Conservation (phyloP, 2,329 filamentous ascomycete species). For the Claviceps digitariae region DNA sequence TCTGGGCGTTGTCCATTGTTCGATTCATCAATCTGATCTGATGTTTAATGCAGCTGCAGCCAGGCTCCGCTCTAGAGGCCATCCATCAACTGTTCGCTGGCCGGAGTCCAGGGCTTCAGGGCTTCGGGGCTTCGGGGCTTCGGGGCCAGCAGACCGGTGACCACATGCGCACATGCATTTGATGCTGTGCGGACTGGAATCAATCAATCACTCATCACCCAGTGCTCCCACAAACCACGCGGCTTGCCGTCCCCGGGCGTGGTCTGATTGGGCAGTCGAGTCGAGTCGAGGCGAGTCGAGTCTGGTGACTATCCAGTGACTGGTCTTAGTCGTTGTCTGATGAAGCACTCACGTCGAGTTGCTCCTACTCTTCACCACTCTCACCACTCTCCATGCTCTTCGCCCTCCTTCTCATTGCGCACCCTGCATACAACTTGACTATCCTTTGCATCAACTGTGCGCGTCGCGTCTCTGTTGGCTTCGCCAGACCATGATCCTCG, state of each 20-base stretch:
- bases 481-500: conserved; percentile 5
- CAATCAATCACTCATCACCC: too few species aligned
- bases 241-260: background rate
- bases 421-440: background rate
- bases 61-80: too few species aligned
- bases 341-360: background rate
- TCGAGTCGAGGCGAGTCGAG: background rate
- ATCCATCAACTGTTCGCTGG: too few species aligned
- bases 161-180: background rate
- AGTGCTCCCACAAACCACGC: background rate
- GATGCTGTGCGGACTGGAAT: background rate
- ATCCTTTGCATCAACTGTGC: conserved; percentile 1
- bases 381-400: background rate
- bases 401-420: background rate
- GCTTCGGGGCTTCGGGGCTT: too few species aligned
- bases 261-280: background rate
- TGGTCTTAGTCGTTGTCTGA: background rate
- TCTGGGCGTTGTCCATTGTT: too few species aligned
- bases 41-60: too few species aligned
- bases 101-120: too few species aligned
- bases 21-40: too few species aligned
- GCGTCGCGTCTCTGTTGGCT: background rate
- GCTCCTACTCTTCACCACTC: background rate
- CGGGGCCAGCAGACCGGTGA: too few species aligned
- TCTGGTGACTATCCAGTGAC: background rate